A percentile compares a stretch with the other conserved stretches of the same genome.
These are phyloP conservation scores for Maudiozyma humilis DNA, from an alignment of 1,139 yeast species.

Conservation along the genomic window DNA sequence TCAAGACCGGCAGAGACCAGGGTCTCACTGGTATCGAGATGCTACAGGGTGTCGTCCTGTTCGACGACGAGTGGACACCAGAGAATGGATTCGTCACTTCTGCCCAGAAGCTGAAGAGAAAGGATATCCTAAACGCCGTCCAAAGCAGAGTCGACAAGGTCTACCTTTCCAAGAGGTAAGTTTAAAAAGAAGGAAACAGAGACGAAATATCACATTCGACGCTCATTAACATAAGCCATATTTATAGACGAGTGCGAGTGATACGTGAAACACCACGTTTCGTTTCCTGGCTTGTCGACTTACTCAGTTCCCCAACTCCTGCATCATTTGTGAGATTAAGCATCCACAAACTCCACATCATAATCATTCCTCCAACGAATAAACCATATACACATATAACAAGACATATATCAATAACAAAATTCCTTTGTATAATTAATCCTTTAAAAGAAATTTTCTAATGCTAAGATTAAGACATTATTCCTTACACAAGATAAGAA, in stretches of 20 bases:
- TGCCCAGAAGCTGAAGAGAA: slow-evolving; percentile 95
- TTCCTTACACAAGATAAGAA: too few relatives aligned
- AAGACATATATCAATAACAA: background rate
- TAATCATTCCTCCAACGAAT: background rate
- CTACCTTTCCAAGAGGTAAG: slow-evolving; percentile 33
- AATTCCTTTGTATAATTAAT: too few relatives aligned
- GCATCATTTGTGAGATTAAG: background rate
- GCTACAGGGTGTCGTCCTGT: slow-evolving; percentile 66
- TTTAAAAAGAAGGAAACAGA: background rate
- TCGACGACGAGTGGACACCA: slow-evolving; percentile 96
- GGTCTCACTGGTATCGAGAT: slow-evolving; percentile 85
- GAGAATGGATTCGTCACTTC: slow-evolving; percentile 88
- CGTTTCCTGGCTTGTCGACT: background rate
- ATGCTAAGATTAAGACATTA: too few relatives aligned
- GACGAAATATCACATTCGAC: background rate
- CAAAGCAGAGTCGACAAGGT: slow-evolving; percentile 51
- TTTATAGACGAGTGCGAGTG: background rate
- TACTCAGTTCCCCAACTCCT: too few relatives aligned
- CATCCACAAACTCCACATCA: background rate
- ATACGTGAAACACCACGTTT: too few relatives aligned
- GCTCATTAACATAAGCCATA: background rate
- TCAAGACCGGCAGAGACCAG: slow-evolving; percentile 69
- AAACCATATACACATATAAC: too few relatives aligned
- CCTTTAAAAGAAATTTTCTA: too few relatives aligned
- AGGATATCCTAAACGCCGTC: slow-evolving; percentile 68